Evolutionary conservation across 345 rosid species (phyloP).

Genomic region (Bruguiera parviflora): DNA sequence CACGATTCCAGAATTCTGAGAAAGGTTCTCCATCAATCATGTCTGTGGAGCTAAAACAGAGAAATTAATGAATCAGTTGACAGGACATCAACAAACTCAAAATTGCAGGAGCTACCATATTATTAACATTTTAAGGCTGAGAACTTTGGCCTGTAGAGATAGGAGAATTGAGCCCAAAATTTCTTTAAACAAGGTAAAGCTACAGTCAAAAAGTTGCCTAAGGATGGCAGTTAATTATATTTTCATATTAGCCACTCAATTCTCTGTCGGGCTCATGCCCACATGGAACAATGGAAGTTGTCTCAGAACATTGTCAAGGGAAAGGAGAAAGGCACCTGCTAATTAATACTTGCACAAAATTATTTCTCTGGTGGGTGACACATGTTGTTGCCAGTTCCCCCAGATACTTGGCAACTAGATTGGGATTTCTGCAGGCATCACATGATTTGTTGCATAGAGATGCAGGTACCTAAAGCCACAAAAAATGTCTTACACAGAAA

Average conservation of each 20-base stretch:
- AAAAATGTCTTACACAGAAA: neutral
- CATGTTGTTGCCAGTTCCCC: slow-evolving; percentile 55
- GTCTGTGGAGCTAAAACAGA: slow-evolving; percentile 45
- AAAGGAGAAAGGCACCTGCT: slow-evolving; percentile 46
- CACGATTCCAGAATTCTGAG: slow-evolving; percentile 94
- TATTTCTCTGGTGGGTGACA: slow-evolving; percentile 46
- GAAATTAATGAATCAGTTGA: slow-evolving; percentile 17
- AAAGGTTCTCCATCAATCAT: slow-evolving; percentile 35
- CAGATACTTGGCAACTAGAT: slow-evolving; percentile 51
- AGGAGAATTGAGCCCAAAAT: too few relatives aligned
- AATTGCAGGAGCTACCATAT: too few relatives aligned
- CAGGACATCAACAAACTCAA: neutral
- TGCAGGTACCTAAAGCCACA: slow-evolving; percentile 37
- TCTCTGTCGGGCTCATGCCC: neutral
- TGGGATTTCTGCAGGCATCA: slow-evolving; percentile 88
- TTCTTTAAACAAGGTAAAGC: too few relatives aligned
- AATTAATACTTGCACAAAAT: slow-evolving; percentile 48
- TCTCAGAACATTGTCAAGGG: neutral
- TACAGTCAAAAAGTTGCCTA: too few relatives aligned
- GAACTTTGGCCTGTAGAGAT: too few relatives aligned
- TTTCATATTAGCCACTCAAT: neutral
- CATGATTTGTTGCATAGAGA: slow-evolving; percentile 69
- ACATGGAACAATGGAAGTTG: neutral
- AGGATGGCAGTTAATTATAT: neutral
- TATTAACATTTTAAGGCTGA: too few relatives aligned